Evolutionary conservation across 352 stramenopile genomes (phyloP).

Genomic region (Phytophthora melonis): DNA sequence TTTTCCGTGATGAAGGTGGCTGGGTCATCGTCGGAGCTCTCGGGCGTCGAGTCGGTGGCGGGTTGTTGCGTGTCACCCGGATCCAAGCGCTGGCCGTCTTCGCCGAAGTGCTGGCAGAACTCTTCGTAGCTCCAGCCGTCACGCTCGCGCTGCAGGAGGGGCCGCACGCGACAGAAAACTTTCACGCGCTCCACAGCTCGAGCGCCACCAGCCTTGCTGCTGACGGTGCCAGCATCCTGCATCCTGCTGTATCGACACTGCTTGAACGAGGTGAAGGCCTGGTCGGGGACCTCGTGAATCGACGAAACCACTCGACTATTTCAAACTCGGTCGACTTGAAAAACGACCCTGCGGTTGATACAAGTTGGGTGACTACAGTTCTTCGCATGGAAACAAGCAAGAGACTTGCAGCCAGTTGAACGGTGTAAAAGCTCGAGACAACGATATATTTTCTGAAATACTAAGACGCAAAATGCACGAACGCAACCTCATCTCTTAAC

Average conservation of each 20-base stretch:
- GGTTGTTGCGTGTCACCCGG: constrained; percentile 17
- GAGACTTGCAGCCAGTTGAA: no score
- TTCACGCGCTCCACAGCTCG: constrained; percentile 65
- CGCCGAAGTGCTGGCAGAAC: constrained; percentile 47
- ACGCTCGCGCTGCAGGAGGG: constrained; percentile 66
- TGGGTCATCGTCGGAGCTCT: constrained; percentile 39
- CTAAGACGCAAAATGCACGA: no score
- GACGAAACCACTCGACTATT: constrained; percentile 35
- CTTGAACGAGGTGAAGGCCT: constrained; percentile 6
- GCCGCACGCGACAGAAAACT: constrained; percentile 72
- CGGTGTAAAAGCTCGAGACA: no score
- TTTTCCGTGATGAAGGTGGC: constrained; percentile 78
- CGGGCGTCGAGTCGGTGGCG: constrained; percentile 28
- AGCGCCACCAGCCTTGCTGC: constrained; percentile 18
- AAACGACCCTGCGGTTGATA: constrained; percentile 3
- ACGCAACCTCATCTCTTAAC: no score
- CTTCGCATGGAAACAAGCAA: no score
- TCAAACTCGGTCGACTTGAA: constrained; percentile 14
- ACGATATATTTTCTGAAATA: no score
- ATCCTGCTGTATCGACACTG: constrained; percentile 17
- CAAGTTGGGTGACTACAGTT: no score
- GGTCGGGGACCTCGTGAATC: neutral
- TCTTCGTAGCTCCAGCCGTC: constrained; percentile 74
- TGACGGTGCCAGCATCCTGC: constrained; percentile 14
- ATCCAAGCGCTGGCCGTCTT: constrained; percentile 33